Conservation (phyloP, 2,329 filamentous ascomycete genomes). For the Exophiala calicioides region DNA sequence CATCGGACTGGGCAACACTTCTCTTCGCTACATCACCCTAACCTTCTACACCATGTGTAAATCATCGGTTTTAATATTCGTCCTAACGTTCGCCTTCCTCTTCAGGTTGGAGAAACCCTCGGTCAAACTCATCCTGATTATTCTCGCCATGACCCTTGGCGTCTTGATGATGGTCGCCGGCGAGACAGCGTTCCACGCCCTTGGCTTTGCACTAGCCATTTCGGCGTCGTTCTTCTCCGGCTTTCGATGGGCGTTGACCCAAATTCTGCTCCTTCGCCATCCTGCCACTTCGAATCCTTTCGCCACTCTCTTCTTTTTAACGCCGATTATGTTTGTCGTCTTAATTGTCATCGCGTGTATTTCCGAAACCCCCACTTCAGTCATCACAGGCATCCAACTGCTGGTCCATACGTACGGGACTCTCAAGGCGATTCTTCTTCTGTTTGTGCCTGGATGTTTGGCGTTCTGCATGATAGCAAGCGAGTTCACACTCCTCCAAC, state of each 20-base stretch:
- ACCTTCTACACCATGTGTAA: constrained; percentile 99
- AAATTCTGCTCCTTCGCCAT: constrained; percentile 90
- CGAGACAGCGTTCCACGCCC: constrained; percentile 82
- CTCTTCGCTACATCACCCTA: constrained; percentile 90
- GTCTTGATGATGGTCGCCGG: constrained; percentile 98
- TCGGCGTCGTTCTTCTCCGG: constrained; percentile 91
- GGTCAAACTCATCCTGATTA: constrained; percentile 80
- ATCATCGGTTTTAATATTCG: constrained; percentile 92
- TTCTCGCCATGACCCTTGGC: constrained; percentile 85
- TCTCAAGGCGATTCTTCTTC: constrained; percentile 66
- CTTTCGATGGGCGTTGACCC: constrained; percentile 97
- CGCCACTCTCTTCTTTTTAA: constrained; percentile 95
- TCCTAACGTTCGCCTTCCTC: constrained; percentile 89
- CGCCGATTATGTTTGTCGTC: constrained; percentile 90
- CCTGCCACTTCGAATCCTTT: constrained; percentile 96
- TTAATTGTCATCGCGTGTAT: constrained; percentile 79
- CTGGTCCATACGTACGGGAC: constrained; percentile 69
- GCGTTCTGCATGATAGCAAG: constrained; percentile 96
- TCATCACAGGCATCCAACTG: constrained; percentile 64
- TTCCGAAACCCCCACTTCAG: constrained; percentile 73
- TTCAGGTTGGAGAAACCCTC: constrained; percentile 90
- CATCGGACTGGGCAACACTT: constrained; percentile 94
- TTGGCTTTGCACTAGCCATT: constrained; percentile 91
- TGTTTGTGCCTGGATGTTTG: constrained; percentile 86
- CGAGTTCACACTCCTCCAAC: constrained; percentile 91